Evolutionary conservation across 2,329 filamentous ascomycete genomes (phyloP).

Genomic region (Diaporthe batatas): DNA sequence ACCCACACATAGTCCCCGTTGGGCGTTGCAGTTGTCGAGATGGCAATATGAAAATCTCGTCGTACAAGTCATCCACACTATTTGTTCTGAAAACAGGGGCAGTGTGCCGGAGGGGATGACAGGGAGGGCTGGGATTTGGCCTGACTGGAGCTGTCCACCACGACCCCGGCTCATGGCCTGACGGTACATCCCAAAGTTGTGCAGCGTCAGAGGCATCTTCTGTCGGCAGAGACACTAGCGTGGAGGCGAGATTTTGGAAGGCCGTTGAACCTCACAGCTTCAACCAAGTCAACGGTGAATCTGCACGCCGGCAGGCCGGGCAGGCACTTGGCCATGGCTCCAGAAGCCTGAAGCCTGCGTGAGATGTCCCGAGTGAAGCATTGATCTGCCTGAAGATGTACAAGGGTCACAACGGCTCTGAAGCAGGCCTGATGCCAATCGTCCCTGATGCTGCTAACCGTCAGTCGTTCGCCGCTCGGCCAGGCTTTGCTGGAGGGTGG

Average conservation of each 20-base stretch:
- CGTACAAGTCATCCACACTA: background rate
- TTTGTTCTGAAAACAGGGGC: background rate
- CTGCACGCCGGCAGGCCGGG: no score
- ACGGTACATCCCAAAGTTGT: background rate
- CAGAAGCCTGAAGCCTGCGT: background rate
- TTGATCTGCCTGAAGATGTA: no score
- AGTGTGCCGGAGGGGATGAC: background rate
- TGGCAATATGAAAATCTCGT: background rate
- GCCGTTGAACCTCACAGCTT: background rate
- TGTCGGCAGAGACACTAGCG: background rate
- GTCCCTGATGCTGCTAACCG: background rate
- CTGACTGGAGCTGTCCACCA: background rate
- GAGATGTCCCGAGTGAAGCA: background rate
- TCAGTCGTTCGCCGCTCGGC: background rate
- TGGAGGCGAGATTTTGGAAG: background rate
- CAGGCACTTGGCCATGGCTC: background rate
- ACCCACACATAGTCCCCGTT: background rate
- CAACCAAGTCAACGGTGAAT: background rate
- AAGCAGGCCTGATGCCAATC: background rate
- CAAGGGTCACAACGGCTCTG: no score
- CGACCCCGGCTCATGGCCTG: background rate
- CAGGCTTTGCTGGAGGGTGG: background rate
- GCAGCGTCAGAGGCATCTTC: background rate
- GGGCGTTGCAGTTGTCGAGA: background rate
- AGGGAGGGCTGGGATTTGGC: background rate